Conservation (phyloP, 2,329 filamentous ascomycete species). For the Colletotrichum tropicale region DNA sequence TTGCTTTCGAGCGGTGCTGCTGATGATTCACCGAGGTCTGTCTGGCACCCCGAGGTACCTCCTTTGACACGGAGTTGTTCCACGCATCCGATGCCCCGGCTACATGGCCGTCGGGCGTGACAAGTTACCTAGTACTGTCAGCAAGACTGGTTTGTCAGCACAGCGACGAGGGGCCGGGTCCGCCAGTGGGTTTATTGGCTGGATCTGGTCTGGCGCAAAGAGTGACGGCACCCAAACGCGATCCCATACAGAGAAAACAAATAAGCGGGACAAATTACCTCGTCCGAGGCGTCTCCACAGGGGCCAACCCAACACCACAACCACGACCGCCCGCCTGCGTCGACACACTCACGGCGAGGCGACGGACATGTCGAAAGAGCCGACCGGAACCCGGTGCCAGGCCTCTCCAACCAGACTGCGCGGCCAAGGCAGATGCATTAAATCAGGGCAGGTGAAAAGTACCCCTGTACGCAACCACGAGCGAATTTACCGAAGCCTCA, state of each 20-base stretch:
- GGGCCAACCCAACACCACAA: not conserved
- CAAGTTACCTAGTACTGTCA: not conserved
- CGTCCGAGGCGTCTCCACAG: constrained; percentile 3
- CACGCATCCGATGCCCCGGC: not conserved
- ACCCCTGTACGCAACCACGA: not conserved
- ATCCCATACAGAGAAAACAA: not conserved
- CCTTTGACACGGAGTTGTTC: not conserved
- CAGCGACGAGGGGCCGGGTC: not conserved
- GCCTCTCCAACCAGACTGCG: not conserved
- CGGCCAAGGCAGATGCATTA: not conserved
- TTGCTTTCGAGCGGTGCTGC: not conserved
- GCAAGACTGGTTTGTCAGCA: constrained; percentile 17
- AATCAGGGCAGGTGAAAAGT: not conserved
- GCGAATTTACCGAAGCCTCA: not conserved
- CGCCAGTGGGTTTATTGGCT: not conserved
- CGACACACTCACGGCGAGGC: not conserved
- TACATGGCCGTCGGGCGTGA: not conserved
- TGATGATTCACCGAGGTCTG: not conserved
- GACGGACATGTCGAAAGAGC: constrained; percentile 5
- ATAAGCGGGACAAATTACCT: constrained; percentile 7
- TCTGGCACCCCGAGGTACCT: not conserved
- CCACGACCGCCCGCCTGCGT: not conserved
- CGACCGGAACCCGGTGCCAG: not conserved
- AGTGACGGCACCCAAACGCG: not conserved
- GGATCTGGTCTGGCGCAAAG: not conserved